A percentile compares a stretch with the other conserved stretches of the same genome.
Evolutionary conservation across 2,329 filamentous ascomycete species (phyloP).

Genomic region (Epichloe glyceriae): DNA sequence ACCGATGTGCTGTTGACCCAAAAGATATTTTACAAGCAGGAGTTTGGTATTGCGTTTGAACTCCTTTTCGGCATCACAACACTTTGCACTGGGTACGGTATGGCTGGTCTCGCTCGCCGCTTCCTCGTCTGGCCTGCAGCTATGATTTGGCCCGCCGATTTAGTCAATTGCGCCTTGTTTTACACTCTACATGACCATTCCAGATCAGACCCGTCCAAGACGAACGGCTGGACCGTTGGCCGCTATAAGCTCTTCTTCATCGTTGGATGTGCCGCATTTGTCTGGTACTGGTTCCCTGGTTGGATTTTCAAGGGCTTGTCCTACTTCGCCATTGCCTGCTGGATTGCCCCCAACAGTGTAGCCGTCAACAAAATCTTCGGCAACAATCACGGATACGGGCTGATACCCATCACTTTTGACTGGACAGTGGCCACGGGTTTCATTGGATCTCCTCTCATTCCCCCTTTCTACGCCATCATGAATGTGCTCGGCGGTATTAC

Average conservation of each 20-base stretch:
- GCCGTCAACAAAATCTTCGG: slow-evolving; percentile 53
- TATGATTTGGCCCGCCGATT: slow-evolving; percentile 45
- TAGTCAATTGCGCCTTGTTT: slow-evolving; percentile 41
- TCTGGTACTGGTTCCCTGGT: slow-evolving; percentile 50
- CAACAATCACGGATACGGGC: slow-evolving; percentile 41
- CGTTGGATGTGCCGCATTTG: slow-evolving; percentile 35
- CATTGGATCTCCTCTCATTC: slow-evolving; percentile 36
- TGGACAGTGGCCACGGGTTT: slow-evolving; percentile 36
- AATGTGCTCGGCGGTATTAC: slow-evolving; percentile 41
- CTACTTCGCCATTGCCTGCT: slow-evolving; percentile 49
- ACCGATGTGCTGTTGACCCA: slow-evolving; percentile 37
- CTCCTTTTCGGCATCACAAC: slow-evolving; percentile 40
- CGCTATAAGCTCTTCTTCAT: slow-evolving; percentile 51
- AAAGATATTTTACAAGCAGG: slow-evolving; percentile 43
- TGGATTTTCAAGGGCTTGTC: slow-evolving; percentile 50
- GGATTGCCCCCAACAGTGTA: slow-evolving; percentile 46
- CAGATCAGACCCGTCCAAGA: slow-evolving; percentile 32
- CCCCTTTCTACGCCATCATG: slow-evolving; percentile 40
- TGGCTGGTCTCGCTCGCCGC: slow-evolving; percentile 40
- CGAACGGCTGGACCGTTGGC: slow-evolving; percentile 49
- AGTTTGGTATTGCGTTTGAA: slow-evolving; percentile 41
- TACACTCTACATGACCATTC: slow-evolving; percentile 33
- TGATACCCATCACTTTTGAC: slow-evolving; percentile 49
- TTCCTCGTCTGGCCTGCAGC: slow-evolving; percentile 42
- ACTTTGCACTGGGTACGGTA: slow-evolving; percentile 43